Conservation (phyloP, 129 eudicot genomes). For the Pittosporum tobira region DNA sequence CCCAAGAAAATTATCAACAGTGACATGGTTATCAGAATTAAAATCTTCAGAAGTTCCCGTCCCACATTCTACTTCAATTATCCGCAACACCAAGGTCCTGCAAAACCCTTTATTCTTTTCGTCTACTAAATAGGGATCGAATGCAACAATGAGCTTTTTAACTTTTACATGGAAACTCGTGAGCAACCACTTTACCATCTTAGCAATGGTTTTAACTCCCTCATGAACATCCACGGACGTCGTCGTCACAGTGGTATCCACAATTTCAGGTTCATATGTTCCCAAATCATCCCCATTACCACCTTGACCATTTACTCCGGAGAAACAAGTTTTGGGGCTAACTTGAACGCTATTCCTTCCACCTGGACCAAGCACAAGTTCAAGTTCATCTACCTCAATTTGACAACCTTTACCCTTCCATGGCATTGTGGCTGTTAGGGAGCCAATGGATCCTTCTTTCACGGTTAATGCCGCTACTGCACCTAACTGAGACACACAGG, state of each 20-base stretch:
- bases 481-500: constrained; percentile 49
- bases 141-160: constrained; percentile 54
- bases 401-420: constrained; percentile 73
- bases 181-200: constrained; percentile 77
- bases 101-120: constrained; percentile 23
- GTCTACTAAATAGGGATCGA: constrained; percentile 48
- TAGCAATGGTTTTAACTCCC: constrained; percentile 94
- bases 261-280: constrained; percentile 32
- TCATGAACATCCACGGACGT: constrained; percentile 72
- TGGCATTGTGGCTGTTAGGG: constrained; percentile 57
- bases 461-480: constrained; percentile 44
- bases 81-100: constrained; percentile 63
- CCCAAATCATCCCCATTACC: constrained; percentile 18
- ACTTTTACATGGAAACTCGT: constrained; percentile 76
- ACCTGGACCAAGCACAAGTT: constrained; percentile 61
- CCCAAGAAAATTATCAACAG: constrained; percentile 57
- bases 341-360: constrained; percentile 10
- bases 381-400: constrained; percentile 83
- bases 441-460: constrained; percentile 78
- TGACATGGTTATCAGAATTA: constrained; percentile 17
- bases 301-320: constrained; percentile 23
- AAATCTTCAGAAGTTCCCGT: constrained; percentile 56
- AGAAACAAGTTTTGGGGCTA: constrained; percentile 28
- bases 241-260: constrained; percentile 9
- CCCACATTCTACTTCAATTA: constrained; percentile 77